Percentiles rank a stretch among this genome's conserved stretches.
Evolutionary conservation across 495 filamentous ascomycete genomes (phyloP).

Genomic region (Thozetella sp.): DNA sequence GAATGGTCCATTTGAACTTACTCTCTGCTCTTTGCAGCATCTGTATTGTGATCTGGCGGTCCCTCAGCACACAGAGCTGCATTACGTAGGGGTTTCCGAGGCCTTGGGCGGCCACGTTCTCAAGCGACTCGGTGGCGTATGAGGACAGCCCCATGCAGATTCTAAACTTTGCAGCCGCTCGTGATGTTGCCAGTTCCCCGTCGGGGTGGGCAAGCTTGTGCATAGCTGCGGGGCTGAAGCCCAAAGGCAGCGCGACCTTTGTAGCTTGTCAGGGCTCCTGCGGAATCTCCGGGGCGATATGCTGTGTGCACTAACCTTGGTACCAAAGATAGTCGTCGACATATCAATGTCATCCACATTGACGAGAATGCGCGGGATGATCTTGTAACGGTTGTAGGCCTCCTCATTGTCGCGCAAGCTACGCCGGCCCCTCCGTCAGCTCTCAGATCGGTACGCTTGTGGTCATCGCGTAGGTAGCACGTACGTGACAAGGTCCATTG

Average conservation of each 20-base stretch:
- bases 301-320: constrained; percentile 6
- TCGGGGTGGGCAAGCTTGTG: constrained; percentile 48
- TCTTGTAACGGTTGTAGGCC: constrained; percentile 54
- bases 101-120: constrained; percentile 47
- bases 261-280: too few species aligned
- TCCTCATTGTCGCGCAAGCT: constrained; percentile 52
- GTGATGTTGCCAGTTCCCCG: constrained; percentile 48
- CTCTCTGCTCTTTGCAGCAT: constrained; percentile 37
- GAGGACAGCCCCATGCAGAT: constrained; percentile 58
- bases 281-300: too few species aligned
- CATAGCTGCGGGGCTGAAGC: constrained; percentile 44
- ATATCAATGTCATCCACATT: constrained; percentile 55
- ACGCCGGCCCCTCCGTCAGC: too few species aligned
- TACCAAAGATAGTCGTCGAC: constrained; percentile 46
- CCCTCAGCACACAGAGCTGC: constrained; percentile 45
- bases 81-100: constrained; percentile 44
- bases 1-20: constrained; percentile 9
- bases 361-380: constrained; percentile 56
- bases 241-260: constrained; percentile 37
- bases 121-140: constrained; percentile 51
- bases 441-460: too few species aligned
- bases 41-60: constrained; percentile 27
- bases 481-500: constrained; percentile 22
- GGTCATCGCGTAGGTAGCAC: background rate
- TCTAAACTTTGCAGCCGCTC: constrained; percentile 37